Evolutionary conservation across 148 eudicot genomes (phyloP).

Genomic region (Camellia granthamiana): DNA sequence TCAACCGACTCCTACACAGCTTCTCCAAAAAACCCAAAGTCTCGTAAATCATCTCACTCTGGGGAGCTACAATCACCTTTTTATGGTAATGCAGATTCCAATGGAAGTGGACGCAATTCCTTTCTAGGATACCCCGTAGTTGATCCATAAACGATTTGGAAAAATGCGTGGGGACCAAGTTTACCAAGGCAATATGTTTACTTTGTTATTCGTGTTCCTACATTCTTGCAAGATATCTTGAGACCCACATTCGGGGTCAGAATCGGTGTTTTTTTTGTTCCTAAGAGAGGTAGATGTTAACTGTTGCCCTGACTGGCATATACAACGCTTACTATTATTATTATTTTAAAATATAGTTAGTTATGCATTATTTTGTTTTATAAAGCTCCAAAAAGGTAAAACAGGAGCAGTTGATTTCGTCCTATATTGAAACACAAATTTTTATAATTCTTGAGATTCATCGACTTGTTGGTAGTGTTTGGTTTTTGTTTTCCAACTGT

Average conservation of each 20-base stretch:
- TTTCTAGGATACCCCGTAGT: slow-evolving; percentile 50
- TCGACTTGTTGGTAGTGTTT: too few relatives aligned
- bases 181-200: neutral
- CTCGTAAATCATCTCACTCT: slow-evolving; percentile 65
- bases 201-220: neutral
- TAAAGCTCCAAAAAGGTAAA: neutral
- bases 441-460: neutral
- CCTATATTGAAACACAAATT: neutral
- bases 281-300: neutral
- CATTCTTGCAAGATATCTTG: slow-evolving; percentile 3
- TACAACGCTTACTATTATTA: too few relatives aligned
- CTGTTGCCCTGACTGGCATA: slow-evolving; percentile 1
- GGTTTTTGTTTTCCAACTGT: too few relatives aligned
- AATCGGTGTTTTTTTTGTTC: neutral
- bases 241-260: neutral
- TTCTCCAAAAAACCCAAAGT: slow-evolving; percentile 61
- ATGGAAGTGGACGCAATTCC: slow-evolving; percentile 56
- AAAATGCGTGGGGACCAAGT: neutral
- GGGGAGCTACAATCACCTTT: slow-evolving; percentile 68
- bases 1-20: slow-evolving; percentile 56
- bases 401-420: neutral
- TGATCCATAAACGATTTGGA: slow-evolving; percentile 22
- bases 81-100: slow-evolving; percentile 49
- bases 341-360: neutral
- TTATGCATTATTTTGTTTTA: neutral